phyloP scores from a whole-genome alignment of 805 yeast genomes.

The Blastobotrys mokoenaii region DNA sequence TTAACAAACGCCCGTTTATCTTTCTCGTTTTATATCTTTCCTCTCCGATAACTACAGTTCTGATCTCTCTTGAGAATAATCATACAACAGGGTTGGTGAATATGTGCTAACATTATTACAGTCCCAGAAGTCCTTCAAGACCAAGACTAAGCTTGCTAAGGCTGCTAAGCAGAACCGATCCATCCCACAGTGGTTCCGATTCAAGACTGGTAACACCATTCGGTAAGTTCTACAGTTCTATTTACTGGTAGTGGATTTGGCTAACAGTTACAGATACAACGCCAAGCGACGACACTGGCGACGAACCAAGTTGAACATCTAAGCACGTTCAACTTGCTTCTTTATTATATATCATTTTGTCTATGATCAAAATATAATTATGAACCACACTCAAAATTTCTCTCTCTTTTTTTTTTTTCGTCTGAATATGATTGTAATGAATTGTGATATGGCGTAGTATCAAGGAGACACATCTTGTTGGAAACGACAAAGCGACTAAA shows the following conservation, averaged over 20 bases:
- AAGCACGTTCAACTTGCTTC: conserved; percentile 30
- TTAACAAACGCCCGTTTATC: too few species aligned
- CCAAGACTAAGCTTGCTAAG: conserved; percentile 98
- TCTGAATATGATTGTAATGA: not conserved
- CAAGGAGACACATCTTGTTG: too few species aligned
- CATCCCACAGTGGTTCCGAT: conserved; percentile 99
- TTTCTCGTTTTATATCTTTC: too few species aligned
- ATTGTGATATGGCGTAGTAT: too few species aligned
- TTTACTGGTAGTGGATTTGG: too few species aligned
- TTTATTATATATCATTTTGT: not conserved
- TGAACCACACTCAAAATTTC: not conserved
- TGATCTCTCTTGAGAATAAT: too few species aligned
- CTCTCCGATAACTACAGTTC: too few species aligned
- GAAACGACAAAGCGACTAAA: too few species aligned
- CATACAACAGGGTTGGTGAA: too few species aligned
- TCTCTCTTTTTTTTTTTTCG: not conserved
- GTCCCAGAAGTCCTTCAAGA: conserved; percentile 84
- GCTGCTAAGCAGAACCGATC: conserved; percentile 99
- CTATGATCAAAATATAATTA: too few species aligned
- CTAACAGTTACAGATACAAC: conserved; percentile 55
- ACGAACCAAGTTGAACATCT: conserved; percentile 97
- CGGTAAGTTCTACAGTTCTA: conserved; percentile 37
- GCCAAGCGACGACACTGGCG: conserved; percentile 99
- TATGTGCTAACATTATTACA: conserved; percentile 15
- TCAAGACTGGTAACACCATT: conserved; percentile 95